phyloP scores from a whole-genome alignment of 257 asterid genomes.

The Penstemon eatonii region DNA sequence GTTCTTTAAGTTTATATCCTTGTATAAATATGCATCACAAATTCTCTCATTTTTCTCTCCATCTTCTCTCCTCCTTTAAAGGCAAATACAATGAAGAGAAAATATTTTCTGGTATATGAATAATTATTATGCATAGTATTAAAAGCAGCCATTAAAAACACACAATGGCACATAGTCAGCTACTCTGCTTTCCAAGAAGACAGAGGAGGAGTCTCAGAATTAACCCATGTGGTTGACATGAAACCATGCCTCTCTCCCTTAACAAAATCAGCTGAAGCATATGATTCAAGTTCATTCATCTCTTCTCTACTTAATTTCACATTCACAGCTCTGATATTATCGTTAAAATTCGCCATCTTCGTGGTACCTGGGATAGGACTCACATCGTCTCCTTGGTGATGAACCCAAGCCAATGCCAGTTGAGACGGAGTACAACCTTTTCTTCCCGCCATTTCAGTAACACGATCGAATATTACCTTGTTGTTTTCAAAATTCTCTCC shows the following conservation, averaged over 20 bases:
- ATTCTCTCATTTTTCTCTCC: too few relatives aligned
- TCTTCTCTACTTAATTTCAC: conserved; percentile 37
- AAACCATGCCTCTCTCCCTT: conserved; percentile 30
- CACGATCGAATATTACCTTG: conserved; percentile 36
- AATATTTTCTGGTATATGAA: too few relatives aligned
- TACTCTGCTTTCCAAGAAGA: conserved; percentile 36
- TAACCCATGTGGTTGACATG: conserved; percentile 30
- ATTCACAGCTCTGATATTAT: conserved; percentile 37
- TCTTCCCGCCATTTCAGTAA: conserved; percentile 40
- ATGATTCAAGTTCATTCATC: conserved; percentile 41
- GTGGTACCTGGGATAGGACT: conserved; percentile 57
- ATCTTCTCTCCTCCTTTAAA: too few relatives aligned
- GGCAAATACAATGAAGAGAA: too few relatives aligned
- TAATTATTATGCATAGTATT: too few relatives aligned
- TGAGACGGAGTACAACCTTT: conserved; percentile 54
- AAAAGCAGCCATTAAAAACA: too few relatives aligned
- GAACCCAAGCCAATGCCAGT: conserved; percentile 58
- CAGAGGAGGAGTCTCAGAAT: conserved; percentile 37
- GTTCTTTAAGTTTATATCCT: too few relatives aligned
- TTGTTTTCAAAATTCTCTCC: conserved; percentile 43
- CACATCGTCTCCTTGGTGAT: conserved; percentile 49
- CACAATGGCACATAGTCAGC: not conserved
- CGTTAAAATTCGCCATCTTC: conserved; percentile 39
- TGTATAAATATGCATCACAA: too few relatives aligned
- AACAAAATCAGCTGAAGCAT: conserved; percentile 28